These are phyloP conservation scores for Cunninghamia lanceolata DNA, from an alignment of 75 land plant genomes.

Conservation along the genomic window DNA sequence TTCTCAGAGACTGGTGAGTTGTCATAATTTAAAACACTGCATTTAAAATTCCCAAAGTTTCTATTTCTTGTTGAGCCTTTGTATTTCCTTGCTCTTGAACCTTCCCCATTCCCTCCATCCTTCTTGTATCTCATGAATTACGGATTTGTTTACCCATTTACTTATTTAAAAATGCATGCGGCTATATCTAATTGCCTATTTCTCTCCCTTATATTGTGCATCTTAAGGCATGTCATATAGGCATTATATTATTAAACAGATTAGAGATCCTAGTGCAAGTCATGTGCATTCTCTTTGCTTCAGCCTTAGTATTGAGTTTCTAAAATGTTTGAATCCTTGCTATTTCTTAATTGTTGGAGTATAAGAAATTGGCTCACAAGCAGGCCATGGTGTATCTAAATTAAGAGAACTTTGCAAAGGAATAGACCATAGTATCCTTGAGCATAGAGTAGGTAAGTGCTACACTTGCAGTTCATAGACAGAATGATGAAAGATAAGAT, in stretches of 20 bases:
- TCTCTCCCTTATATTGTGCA: not conserved
- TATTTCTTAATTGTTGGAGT: too few species aligned
- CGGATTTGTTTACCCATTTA: not conserved
- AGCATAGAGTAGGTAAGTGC: too few species aligned
- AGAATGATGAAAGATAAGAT: too few species aligned
- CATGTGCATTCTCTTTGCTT: not conserved
- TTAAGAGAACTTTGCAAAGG: not conserved
- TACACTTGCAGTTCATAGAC: too few species aligned
- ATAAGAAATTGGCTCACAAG: not conserved
- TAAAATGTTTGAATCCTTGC: not conserved
- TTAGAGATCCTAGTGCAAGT: not conserved
- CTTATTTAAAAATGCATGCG: not conserved
- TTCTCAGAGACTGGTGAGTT: slow-evolving; percentile 76
- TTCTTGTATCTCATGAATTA: not conserved
- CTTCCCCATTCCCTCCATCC: not conserved
- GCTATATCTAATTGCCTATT: not conserved
- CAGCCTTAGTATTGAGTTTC: not conserved
- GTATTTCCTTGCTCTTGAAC: not conserved
- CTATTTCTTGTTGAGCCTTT: not conserved
- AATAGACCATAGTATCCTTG: too few species aligned
- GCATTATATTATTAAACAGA: not conserved
- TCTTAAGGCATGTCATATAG: too few species aligned
- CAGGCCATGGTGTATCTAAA: not conserved
- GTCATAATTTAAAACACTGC: not conserved
- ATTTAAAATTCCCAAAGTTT: not conserved